Conservation (phyloP, 139 green algal species). For the Micractinium sp. region DNA sequence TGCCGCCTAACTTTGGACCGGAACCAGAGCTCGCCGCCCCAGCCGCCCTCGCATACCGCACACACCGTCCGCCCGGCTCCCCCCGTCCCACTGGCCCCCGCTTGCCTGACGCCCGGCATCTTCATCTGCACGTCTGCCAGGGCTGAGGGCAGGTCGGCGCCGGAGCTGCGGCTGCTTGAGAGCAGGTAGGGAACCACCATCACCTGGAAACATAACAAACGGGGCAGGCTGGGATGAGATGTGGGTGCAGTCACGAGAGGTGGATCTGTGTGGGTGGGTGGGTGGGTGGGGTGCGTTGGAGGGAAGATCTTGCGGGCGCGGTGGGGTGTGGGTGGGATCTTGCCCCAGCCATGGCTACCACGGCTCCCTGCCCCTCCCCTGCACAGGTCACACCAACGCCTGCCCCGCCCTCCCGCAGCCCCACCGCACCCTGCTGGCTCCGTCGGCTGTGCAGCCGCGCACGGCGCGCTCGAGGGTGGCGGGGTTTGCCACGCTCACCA, state of each 20-base stretch:
- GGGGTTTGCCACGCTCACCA: background rate
- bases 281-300: too few species aligned
- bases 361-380: background rate
- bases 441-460: background rate
- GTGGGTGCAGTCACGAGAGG: too few species aligned
- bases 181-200: constrained; percentile 9
- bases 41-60: background rate
- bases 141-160: background rate
- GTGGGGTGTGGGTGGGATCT: too few species aligned
- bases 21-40: background rate
- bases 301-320: too few species aligned
- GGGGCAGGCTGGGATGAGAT: too few species aligned
- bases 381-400: background rate
- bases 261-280: background rate
- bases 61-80: background rate
- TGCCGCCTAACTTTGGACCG: too few species aligned
- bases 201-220: too few species aligned
- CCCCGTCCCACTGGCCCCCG: too few species aligned
- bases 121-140: constrained; percentile 5
- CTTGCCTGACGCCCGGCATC: constrained; percentile 7
- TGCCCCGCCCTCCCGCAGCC: background rate
- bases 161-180: background rate
- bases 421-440: background rate
- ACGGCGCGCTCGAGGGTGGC: background rate
- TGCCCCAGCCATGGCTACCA: background rate